Evolutionary conservation across 306 rosid species (phyloP), one percentile per base, ranked within the genome.

Genomic region (Quercus agrifolia): DNA sequence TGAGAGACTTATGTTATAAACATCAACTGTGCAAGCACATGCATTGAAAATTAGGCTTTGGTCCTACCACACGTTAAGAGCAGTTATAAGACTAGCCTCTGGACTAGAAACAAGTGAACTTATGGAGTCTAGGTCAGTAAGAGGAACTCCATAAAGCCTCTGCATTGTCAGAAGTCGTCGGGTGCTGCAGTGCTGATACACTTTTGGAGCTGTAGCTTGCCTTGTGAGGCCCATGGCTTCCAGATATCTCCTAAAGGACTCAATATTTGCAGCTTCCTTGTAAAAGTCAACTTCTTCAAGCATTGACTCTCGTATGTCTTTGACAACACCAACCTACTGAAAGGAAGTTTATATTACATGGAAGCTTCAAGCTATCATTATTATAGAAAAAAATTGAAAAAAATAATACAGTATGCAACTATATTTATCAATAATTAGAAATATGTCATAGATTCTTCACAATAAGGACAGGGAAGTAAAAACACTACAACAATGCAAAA

Each of bases 221-320:
- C 91, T 52, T 52, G 99, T 92, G 88, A 92, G 98, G 64, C 91
- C 92, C 87, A 88, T 89, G 78, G 89, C 78, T 89, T 92, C 97
- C 76, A 95, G 74, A 86, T 95, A 95, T 87, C 94, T 91, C 86
- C 93, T 89, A 75, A 95, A 95, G 76, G 98, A 89, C 81, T 95
- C 99, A 64, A 92, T 82, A 80, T 92, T 92, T 84, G 86, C 87
- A 79, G 99, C 99, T 89, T 95, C 99, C 92, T 95, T 95, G 84
- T 88, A 76, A 76, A 95, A 95, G 93, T 95, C 97, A 83, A 92
- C 97, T 81, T 95, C 99, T 87, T 92, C 99, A 75, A 95, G 99
- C 98, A 95, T 92, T 52, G 98, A 91, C 59, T 86, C 96, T n/a
- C 91, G 87, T 78, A 95, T 95, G 90, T 91, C 99, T 79, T 95